Evolutionary conservation across 2,329 filamentous ascomycete genomes (phyloP), one percentile per base, ranked within the genome.

Genomic region (Penicillium sp.): DNA sequence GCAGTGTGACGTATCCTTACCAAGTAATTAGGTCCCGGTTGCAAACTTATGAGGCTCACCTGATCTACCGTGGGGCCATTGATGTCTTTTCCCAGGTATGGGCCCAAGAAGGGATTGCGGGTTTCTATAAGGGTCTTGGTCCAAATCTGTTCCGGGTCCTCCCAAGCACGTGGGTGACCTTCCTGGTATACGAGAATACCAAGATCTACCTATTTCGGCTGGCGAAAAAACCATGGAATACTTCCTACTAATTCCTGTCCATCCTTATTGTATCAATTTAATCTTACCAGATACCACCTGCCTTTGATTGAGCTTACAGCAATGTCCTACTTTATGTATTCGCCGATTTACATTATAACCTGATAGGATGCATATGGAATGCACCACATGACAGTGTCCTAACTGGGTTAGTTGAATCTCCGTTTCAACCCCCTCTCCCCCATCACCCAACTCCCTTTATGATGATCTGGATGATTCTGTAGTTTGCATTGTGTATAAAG

Each of bases 161-260:
- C 74, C 94, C 94, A 4, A 93, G 92, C 33, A 97, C 94, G 4
- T 96, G 94, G 85, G 91, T 97, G 53, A 97, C 93, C 1, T 97
- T 99, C 72, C 76, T 99, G 67, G 93, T 97, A 25, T 97, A 97
- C 76, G 94, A 99, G 79, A 97, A 97, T 75, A 88, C 89, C 59
- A 92, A 89, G 77, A 86, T 84, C 64, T 88, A 90, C 71, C 73
- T 96, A 80, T 84, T 25, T 68, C 68, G 45, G 79, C 76, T 80
- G 19, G 31, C 57, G 17, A 19, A 33, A 42, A 25, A 29, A 29
- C 10, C 50, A 29, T 38, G 10, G 25, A 31, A 43, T 33, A 23
- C 9, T 42, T 31, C 36, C 19, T 27, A 21, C 39, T 53, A 9
- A 47, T 53, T n/a, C 17, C 17, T 25, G 4, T 7, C 23, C 7